Evolutionary conservation across 1,284 basidiomycete genomes (phyloP).

Genomic region (Grifola frondosa): DNA sequence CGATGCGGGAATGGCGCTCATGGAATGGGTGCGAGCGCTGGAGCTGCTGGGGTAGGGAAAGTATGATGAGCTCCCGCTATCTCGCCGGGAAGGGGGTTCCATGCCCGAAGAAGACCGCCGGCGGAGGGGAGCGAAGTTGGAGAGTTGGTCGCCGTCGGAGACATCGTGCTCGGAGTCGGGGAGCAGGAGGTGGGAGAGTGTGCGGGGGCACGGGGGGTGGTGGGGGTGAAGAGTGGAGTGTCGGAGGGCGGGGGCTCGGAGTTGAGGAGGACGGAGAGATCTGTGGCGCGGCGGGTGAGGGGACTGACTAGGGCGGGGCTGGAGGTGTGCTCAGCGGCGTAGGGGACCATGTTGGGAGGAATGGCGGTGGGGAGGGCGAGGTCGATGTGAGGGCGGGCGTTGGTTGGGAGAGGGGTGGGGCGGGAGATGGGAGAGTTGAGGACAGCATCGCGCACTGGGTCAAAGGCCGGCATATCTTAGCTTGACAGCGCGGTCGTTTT

Average conservation of each 20-base stretch:
- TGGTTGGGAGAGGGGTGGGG: conserved; percentile 29
- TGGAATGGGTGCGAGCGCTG: conserved; percentile 11
- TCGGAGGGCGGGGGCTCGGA: conserved; percentile 44
- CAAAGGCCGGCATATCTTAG: conserved; percentile 68
- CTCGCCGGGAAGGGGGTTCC: conserved; percentile 13
- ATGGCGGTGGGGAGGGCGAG: too few relatives aligned
- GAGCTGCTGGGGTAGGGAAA: conserved; percentile 25
- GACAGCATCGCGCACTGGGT: conserved; percentile 80
- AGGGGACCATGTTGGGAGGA: conserved; percentile 11
- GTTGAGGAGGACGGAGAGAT: conserved; percentile 70
- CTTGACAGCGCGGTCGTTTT: conserved; percentile 18
- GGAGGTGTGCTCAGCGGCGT: conserved; percentile 12
- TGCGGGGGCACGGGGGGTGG: conserved; percentile 37
- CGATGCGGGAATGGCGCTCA: conserved; percentile 5
- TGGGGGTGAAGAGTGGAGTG: conserved; percentile 40
- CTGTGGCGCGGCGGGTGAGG: conserved; percentile 60
- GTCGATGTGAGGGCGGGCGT: conserved; percentile 29
- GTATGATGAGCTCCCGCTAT: conserved; percentile 24
- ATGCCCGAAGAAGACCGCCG: conserved; percentile 22
- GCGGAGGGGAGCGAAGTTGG: conserved; percentile 30
- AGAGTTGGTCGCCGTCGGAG: conserved; percentile 27
- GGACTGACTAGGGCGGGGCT: conserved; percentile 30
- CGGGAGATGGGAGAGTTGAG: conserved; percentile 58
- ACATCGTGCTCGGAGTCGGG: conserved; percentile 40
- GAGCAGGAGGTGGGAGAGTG: conserved; percentile 53